Conservation (phyloP, 2,329 filamentous ascomycete species). For the Aspergillus phoenicis region DNA sequence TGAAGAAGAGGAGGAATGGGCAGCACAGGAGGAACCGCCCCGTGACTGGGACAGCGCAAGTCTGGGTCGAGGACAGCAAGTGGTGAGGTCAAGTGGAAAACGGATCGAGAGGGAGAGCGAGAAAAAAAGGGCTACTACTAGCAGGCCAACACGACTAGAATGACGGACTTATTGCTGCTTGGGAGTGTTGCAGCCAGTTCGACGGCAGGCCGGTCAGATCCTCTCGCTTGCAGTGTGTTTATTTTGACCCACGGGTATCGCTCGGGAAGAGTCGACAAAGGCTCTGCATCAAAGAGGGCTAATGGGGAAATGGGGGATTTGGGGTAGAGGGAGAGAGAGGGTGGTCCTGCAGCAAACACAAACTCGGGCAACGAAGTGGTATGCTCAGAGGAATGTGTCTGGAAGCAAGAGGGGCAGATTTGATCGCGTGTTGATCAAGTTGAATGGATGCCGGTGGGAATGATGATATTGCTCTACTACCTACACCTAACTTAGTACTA, state of each 20-base stretch:
- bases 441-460: neutral
- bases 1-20: constrained; percentile 18
- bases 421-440: neutral
- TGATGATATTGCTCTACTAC: neutral
- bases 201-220: constrained; percentile 13
- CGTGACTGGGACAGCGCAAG: constrained; percentile 25
- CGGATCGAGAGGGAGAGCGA: neutral
- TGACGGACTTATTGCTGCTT: neutral
- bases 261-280: constrained; percentile 5
- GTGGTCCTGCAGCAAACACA: neutral
- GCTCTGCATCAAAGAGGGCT: neutral
- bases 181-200: constrained; percentile 1
- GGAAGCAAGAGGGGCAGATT: constrained; percentile 6
- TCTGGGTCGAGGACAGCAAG: constrained; percentile 11
- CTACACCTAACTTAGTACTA: neutral
- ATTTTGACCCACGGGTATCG: constrained; percentile 38
- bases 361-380: neutral
- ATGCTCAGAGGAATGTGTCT: neutral
- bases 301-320: neutral
- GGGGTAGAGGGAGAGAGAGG: neutral
- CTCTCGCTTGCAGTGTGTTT: constrained; percentile 34
- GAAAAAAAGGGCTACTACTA: neutral
- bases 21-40: constrained; percentile 12
- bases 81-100: constrained; percentile 19
- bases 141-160: neutral